Evolutionary conservation across 305 asterid species (phyloP), one percentile per base, ranked within the genome.

Genomic region (Rubia balearica): DNA sequence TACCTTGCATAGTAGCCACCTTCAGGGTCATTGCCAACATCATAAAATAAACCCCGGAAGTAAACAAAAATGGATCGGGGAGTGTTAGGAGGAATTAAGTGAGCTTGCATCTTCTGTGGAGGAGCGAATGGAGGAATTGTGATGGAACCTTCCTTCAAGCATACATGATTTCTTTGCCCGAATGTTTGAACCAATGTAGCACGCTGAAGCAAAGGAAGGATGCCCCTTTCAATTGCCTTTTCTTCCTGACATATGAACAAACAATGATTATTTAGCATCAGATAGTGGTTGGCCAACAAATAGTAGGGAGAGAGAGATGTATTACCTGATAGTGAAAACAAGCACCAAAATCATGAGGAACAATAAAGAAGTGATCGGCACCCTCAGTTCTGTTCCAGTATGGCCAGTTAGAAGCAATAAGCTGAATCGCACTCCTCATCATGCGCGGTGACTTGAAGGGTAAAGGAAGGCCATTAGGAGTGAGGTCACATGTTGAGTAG

Each of bases 261-360:
- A 45, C 57, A 5, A 17, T 8, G 0, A 51, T 21, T 5, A 64
- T 53, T 51, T 51, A 51, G 57, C 65, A 65, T 30, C 69, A 65
- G 10, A 36, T 10, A 53, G 22, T n/a, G 30, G 48, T 19, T 61
- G 24, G 14, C 46, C 42, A 17, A 51, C 27, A 55, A 14, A 16
- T 1, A 30, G 33, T 30, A 55, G 16, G 60, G 27, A 7, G 45
- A 46, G 33, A 17, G 33, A 17, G 70, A 71, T 42, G 61, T 69
- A 82, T 81, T 70, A 88, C 96, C 74, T 81, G 90, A 81, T 88
- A 89, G 74, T 89, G 97, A 71, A 91, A 91, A 77, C 97, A 91
- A 46, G 97, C 90, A 43, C 91, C 97, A 72, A 91, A 91, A 84
- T 91, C 97, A 77, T 91, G 97, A 40, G 97, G 95, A 57, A 81